These are phyloP conservation scores for Quercus suber DNA, from an alignment of 306 rosid species.

Conservation along the genomic window DNA sequence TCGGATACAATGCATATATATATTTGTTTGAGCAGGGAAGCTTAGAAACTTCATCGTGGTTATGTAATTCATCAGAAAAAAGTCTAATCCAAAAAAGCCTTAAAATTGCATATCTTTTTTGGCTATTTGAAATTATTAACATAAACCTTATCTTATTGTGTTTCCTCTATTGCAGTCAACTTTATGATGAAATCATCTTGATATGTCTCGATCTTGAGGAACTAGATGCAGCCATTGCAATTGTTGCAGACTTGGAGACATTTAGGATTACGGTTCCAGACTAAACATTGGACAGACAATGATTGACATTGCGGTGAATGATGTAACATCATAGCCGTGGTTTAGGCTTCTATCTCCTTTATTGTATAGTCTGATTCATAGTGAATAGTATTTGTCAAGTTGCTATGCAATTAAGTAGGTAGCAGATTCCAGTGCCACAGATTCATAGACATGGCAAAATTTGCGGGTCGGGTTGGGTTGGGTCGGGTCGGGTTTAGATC, in stretches of 20 bases:
- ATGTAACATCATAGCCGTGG: conserved; percentile 3
- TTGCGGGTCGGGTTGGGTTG: no score
- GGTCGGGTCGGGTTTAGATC: no score
- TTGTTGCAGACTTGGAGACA: conserved; percentile 85
- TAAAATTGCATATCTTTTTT: neutral
- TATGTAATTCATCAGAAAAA: neutral
- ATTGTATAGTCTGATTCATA: neutral
- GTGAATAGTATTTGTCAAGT: neutral
- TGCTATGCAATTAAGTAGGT: neutral
- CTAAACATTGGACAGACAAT: conserved; percentile 68
- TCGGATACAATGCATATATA: neutral
- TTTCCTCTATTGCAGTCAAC: conserved; percentile 48
- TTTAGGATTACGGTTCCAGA: conserved; percentile 74
- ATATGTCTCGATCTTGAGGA: conserved; percentile 82
- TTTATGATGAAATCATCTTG: conserved; percentile 76
- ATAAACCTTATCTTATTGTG: neutral
- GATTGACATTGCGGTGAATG: conserved; percentile 19
- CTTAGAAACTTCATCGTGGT: neutral
- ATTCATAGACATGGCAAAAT: no score
- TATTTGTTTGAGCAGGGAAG: neutral
- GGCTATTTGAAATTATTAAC: neutral
- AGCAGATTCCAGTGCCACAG: neutral
- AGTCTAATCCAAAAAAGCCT: neutral
- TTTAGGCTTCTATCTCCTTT: neutral
- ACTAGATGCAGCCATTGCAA: conserved; percentile 90